phyloP scores from a whole-genome alignment of 2,329 filamentous ascomycete genomes.

The Dactylellina cionopaga region DNA sequence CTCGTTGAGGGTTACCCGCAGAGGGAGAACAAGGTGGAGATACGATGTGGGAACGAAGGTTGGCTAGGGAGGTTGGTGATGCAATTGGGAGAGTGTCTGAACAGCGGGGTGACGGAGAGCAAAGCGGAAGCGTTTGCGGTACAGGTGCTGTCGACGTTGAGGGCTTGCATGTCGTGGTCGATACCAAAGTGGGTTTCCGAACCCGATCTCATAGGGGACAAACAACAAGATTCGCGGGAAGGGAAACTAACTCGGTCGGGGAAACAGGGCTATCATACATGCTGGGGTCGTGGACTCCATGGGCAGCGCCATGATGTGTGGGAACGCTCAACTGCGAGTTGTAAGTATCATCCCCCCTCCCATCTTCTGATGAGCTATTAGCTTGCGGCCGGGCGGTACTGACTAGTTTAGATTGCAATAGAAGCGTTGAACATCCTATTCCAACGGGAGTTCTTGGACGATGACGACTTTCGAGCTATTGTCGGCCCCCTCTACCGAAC shows the following conservation, averaged over 20 bases:
- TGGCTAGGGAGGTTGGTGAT: conserved; percentile 83
- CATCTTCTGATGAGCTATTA: no score
- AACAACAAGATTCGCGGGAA: no score
- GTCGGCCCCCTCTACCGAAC: conserved; percentile 81
- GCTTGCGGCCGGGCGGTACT: conserved; percentile 36
- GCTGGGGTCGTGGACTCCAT: conserved; percentile 76
- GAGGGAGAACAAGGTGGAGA: conserved; percentile 73
- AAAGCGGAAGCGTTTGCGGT: conserved; percentile 76
- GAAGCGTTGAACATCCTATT: conserved; percentile 87
- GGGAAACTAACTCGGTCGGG: not conserved
- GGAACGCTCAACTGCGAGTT: conserved; percentile 78
- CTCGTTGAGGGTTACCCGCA: conserved; percentile 80
- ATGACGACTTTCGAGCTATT: conserved; percentile 80
- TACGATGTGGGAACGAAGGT: conserved; percentile 82
- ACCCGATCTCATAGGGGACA: not conserved
- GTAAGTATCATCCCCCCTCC: conserved; percentile 67
- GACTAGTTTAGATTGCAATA: conserved; percentile 72
- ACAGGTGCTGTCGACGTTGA: conserved; percentile 79
- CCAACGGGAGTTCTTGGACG: conserved; percentile 75
- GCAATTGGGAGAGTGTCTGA: conserved; percentile 78
- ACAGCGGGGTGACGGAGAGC: conserved; percentile 70
- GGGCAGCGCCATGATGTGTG: conserved; percentile 75
- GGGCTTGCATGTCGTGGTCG: conserved; percentile 85
- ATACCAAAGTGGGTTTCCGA: conserved; percentile 70
- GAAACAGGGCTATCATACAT: conserved; percentile 71